Percentiles rank a stretch among this genome's conserved stretches.
These are phyloP conservation scores for Mortierella sp. DNA, from an alignment of 371 early-diverging fungal species.

Conservation along the genomic window DNA sequence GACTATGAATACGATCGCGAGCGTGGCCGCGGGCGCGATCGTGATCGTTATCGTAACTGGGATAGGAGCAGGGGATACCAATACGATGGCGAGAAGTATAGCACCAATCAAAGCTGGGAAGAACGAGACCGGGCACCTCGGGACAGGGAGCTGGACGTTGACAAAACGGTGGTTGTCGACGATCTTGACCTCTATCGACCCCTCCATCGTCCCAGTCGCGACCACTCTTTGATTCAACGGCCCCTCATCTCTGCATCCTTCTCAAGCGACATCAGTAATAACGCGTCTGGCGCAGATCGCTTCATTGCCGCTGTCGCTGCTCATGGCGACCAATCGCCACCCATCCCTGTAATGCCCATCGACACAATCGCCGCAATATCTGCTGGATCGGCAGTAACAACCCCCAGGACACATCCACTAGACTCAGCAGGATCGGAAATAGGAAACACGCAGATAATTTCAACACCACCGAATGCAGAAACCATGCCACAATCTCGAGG, in stretches of 20 bases:
- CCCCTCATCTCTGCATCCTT: neutral
- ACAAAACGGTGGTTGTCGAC: constrained; percentile 3
- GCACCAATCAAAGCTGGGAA: constrained; percentile 20
- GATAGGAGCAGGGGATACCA: constrained; percentile 23
- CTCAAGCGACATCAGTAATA: neutral
- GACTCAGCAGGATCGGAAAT: neutral
- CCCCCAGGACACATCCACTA: neutral
- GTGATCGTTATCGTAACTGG: constrained; percentile 34
- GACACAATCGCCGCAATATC: neutral
- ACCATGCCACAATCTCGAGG: neutral
- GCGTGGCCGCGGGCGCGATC: constrained; percentile 20
- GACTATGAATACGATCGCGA: constrained; percentile 38
- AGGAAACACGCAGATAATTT: neutral
- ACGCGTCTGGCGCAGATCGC: neutral
- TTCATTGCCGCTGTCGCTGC: neutral
- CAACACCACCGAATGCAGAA: neutral
- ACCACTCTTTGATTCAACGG: constrained; percentile 18
- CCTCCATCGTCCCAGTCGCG: constrained; percentile 26
- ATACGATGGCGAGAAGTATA: constrained; percentile 16
- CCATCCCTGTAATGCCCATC: neutral
- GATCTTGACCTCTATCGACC: constrained; percentile 22
- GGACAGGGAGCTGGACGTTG: constrained; percentile 23
- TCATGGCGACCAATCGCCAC: neutral
- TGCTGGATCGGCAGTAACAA: neutral
- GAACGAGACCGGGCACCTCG: constrained; percentile 31